These are phyloP conservation scores for Cucumis melo DNA, from an alignment of 306 rosid genomes.

Conservation along the genomic window DNA sequence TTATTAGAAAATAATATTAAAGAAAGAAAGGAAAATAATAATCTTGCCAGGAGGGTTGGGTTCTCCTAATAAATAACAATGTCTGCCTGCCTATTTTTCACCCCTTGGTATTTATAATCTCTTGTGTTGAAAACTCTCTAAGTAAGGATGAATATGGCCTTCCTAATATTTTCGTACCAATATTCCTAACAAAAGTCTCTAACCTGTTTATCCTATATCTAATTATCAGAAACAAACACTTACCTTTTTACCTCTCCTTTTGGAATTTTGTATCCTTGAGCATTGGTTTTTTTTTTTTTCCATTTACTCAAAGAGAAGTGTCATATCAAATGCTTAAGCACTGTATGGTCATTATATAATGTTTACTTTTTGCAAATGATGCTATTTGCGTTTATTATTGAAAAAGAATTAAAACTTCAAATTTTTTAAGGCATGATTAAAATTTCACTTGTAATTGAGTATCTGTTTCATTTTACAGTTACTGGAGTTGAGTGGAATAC, in stretches of 20 bases:
- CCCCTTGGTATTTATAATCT: background rate
- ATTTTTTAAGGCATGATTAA: too few species aligned
- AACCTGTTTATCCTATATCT: background rate
- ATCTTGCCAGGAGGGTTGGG: background rate
- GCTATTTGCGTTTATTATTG: background rate
- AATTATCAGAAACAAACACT: background rate
- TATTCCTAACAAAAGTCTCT: background rate
- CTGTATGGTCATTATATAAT: background rate
- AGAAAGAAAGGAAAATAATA: background rate
- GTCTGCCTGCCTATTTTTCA: background rate
- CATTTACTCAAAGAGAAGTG: too few species aligned
- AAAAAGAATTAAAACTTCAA: background rate
- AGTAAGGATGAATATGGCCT: background rate
- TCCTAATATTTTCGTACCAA: background rate
- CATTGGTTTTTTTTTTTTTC: too few species aligned
- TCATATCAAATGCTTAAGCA: too few species aligned
- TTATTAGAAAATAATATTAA: background rate
- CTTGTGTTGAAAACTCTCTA: background rate
- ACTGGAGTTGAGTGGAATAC: conserved; percentile 76
- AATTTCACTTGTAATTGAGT: background rate
- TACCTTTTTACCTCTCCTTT: background rate
- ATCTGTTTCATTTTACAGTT: conserved; percentile 30
- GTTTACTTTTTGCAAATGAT: background rate
- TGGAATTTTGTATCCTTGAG: too few species aligned
- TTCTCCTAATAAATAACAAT: background rate